Evolutionary conservation across 495 filamentous ascomycete species (phyloP), one percentile per base, ranked within the genome.

Genomic region (Schizothecium vesticola): DNA sequence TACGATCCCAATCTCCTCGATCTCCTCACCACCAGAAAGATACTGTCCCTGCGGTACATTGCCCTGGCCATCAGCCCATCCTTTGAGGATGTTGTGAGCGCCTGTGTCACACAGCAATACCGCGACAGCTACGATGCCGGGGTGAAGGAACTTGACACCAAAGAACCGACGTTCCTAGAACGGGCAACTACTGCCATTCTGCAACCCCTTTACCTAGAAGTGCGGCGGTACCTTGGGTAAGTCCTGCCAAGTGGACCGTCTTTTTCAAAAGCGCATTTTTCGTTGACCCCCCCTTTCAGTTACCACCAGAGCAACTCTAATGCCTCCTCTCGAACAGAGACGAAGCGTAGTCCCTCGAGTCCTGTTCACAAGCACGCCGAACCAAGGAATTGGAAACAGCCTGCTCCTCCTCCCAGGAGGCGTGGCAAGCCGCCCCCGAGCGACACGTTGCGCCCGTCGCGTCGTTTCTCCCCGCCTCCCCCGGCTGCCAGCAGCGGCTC

Each of bases 51-150:
- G 22, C 11, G 67, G 21, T 26, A 28, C 28, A 65, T 69, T n/a
- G 31, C 56, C n/a, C 63, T 63, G 12, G 36, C 29, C 24, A 55
- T 62, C 21, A 61, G 67, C 11, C 22, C 58, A 1, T 31, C 62
- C 7, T 65, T 69, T 13, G 31, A 69, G 25, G 63, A 61, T 24
- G 67, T 61, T 5, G 63, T 69, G 9, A 69, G 62, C 25, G 67
- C 67, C 6, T 69, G 67, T 25, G 28, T 69, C 63, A 69, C 56
- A n/a, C 67, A 69, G 33, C 67, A 69, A 29, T 69, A 66, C 58
- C 67, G 67, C 9, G 67, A 65, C 33, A 19, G 57, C 12, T 23
- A 29, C 13, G 56, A 61, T 31, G 63, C 67, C 24, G 31, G 25
- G n/a, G 26, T 69, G 57, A 29, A 58, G 33, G 63, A 69, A 31